Percentiles rank a stretch among this genome's conserved stretches.
phyloP scores from a whole-genome alignment of 805 yeast genomes.

The Metschnikowia colocasiae region DNA sequence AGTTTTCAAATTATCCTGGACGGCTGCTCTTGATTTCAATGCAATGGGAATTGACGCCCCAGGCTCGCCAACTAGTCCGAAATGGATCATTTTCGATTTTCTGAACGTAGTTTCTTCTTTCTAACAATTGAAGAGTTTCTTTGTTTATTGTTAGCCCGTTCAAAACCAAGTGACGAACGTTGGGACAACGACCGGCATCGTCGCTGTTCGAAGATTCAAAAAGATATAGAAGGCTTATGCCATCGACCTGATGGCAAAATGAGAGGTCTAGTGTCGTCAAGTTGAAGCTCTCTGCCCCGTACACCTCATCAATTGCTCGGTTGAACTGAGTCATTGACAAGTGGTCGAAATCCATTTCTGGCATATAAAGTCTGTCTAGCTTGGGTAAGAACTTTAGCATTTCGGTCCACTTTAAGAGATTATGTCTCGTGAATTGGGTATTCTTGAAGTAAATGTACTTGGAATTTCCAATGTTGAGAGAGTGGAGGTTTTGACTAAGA shows the following conservation, averaged over 20 bases:
- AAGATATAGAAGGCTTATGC: slow-evolving; percentile 36
- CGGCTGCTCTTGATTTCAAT: neutral
- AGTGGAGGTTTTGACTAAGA: slow-evolving; percentile 6
- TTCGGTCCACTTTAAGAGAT: slow-evolving; percentile 10
- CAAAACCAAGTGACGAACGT: slow-evolving; percentile 13
- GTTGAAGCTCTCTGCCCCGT: slow-evolving; percentile 15
- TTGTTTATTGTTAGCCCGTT: slow-evolving; percentile 34
- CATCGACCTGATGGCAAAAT: slow-evolving; percentile 32
- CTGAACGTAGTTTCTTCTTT: slow-evolving; percentile 18
- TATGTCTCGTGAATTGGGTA: slow-evolving; percentile 11
- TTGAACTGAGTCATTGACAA: slow-evolving; percentile 28
- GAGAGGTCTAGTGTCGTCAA: slow-evolving; percentile 35
- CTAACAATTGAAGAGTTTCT: slow-evolving; percentile 24
- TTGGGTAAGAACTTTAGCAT: slow-evolving; percentile 18
- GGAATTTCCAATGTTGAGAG: slow-evolving; percentile 16
- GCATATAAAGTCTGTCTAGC: slow-evolving; percentile 24
- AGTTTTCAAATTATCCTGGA: neutral
- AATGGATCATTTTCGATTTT: slow-evolving; percentile 24
- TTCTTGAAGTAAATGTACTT: slow-evolving; percentile 13
- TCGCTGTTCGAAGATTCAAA: slow-evolving; percentile 17
- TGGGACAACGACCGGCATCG: slow-evolving; percentile 6
- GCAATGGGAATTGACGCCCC: slow-evolving; percentile 32
- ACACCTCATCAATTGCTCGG: slow-evolving; percentile 21
- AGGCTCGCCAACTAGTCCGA: slow-evolving; percentile 30
- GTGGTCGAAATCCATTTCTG: slow-evolving; percentile 37